Evolutionary conservation across 1,284 basidiomycete species (phyloP), one percentile per base, ranked within the genome.

Genomic region (Porphyrellus sp.): DNA sequence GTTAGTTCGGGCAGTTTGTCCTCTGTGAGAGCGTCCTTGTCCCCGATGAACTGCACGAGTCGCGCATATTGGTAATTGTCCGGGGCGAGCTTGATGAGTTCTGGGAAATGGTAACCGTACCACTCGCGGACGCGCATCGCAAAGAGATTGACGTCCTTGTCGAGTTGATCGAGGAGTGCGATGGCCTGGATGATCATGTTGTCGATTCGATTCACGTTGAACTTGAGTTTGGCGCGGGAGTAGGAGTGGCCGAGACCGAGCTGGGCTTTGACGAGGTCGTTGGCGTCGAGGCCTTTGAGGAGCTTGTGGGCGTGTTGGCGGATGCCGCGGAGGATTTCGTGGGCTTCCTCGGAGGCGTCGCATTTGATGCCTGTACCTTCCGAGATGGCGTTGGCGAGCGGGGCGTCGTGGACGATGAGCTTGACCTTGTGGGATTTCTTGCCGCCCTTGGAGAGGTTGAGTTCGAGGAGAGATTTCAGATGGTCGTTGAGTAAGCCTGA

Each of bases 131-230:
- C 87, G 49, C 96, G 90, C 96, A 99, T 99, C 24, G 94, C 90
- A 71, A 99, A 98, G 24, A 96, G 86, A 78, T 99, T 99, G 70
- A 99, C 94, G 72, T 99, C 96, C 80, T 98, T 99, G 83, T 99
- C 96, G 69, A 99, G 89, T 69, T 98, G 95, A 77, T 99, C 96
- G 65, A 98, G 91, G 51, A 98, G 86, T 3, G 96, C 91, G 68
- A 99, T 98, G 50, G 96, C 96, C 75, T 99, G 97, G 68, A 99
- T 99, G 77, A 99, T 99, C 96, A 99, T 99, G 79, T 99, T 99
- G 78, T 99, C 96, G 58, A 93, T 88, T 60, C 96, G 83, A 83
- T 99, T 98, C 62, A 98, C 96, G 78, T 99, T 99, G 86, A 99
- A 99, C 77, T 98, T 98, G 63, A 99, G 90, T 73, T 99, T 99